Percentiles rank a stretch among this genome's conserved stretches.
These are phyloP conservation scores for Entrophospora sp. DNA, from an alignment of 192 early-diverging fungal genomes.

Conservation along the genomic window DNA sequence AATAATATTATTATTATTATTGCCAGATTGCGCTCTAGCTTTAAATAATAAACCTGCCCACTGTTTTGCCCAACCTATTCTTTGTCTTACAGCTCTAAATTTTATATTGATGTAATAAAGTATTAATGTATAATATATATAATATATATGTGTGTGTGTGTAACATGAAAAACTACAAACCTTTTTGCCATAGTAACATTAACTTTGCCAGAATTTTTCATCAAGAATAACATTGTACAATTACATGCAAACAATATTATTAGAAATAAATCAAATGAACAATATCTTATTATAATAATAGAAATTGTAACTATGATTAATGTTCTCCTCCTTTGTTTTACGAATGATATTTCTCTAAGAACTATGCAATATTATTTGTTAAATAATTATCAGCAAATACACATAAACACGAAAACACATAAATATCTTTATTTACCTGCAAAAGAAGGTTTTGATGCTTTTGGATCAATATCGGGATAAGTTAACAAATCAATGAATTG, in stretches of 20 bases:
- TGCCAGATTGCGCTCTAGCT: neutral
- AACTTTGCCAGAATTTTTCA: constrained; percentile 45
- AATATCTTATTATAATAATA: constrained; percentile 32
- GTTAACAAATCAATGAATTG: constrained; percentile 42
- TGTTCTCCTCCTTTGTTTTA: constrained; percentile 37
- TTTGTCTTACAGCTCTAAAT: constrained; percentile 34
- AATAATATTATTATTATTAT: no score
- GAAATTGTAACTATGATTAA: constrained; percentile 36
- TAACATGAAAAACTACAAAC: neutral
- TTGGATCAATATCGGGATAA: constrained; percentile 36
- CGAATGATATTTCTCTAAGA: constrained; percentile 40
- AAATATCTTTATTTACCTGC: constrained; percentile 20
- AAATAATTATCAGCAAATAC: neutral
- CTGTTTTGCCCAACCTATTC: constrained; percentile 43
- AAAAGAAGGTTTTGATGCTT: constrained; percentile 24
- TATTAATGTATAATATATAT: neutral
- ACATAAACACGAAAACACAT: neutral
- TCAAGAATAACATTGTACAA: constrained; percentile 42
- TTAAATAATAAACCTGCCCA: constrained; percentile 42
- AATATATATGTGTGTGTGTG: no score
- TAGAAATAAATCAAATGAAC: constrained; percentile 43
- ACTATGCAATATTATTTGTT: constrained; percentile 31
- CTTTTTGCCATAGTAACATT: constrained; percentile 50
- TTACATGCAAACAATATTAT: constrained; percentile 36
- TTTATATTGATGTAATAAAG: neutral